Evolutionary conservation across 495 filamentous ascomycete genomes (phyloP), one percentile per base, ranked within the genome.

Genomic region (Cercophora sp.): DNA sequence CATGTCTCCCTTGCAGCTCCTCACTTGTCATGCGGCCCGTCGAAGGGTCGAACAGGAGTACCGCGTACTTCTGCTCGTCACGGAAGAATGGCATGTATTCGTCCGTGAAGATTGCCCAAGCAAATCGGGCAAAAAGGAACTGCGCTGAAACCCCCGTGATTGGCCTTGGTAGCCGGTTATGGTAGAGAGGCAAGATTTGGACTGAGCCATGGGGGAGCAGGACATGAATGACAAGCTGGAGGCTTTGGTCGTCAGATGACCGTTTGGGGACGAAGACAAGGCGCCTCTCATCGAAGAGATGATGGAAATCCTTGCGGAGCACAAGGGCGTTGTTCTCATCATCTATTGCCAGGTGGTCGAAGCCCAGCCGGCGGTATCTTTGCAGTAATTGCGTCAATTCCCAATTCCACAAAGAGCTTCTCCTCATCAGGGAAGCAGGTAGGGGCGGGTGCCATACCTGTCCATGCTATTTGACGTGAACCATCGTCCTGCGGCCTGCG

Each of bases 41-140:
- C 9, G 55, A 52, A 24, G 44, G 40, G 29, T 58, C 49, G 32
- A 37, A 52, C 35, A 50, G 44, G 11, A 36, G 51, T 19, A 56
- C 54, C 16, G 55, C 41, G 29, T 61, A 57, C 37, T 54, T 11
- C 8, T 42, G 32, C 26, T 2, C 16, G 8, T 31, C 37, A n/a
- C 25, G 19, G 48, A 59, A 35, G 39, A 59, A 59, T 31, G 45
- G 43, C 20, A 57, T 36, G 40, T 56, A 22, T 45, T 57, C 19
- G 19, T 51, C 51, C 13, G 62, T 62, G 32, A 67, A 62, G 42
- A 63, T 55, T 39, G 64, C 48, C 32, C 56, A 65, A 5, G 64
- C 66, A 18, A 69, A 67, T 55, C 60, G 51, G 24, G 64, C 66
- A 8, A 65, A 65, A 16, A 65, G 64, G 13, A 26, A 51, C 42